Percentiles rank a stretch among this genome's conserved stretches.
These are phyloP conservation scores for Penicillium goetzii DNA, from an alignment of 495 filamentous ascomycete genomes.

Conservation along the genomic window DNA sequence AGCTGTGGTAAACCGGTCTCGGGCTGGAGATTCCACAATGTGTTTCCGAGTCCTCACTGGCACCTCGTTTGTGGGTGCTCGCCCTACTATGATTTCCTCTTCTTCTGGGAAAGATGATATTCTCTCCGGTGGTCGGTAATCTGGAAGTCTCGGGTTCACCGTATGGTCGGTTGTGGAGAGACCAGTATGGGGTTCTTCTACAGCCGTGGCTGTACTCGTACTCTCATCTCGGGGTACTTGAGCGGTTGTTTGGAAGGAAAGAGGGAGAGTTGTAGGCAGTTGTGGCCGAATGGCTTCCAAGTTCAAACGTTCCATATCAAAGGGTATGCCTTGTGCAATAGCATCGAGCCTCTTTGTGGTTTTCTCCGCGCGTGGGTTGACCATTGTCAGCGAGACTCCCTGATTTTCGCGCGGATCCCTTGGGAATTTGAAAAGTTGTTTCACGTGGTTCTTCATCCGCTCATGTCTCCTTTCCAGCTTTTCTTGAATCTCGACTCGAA, in stretches of 20 bases:
- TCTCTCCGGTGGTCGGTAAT: not conserved
- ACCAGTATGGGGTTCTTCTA: not conserved
- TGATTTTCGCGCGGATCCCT: constrained; percentile 16
- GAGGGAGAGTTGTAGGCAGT: constrained; percentile 7
- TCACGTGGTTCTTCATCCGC: constrained; percentile 8
- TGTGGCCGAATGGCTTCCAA: constrained; percentile 9
- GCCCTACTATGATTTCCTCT: not conserved
- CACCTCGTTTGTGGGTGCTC: not conserved
- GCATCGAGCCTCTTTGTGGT: constrained; percentile 19
- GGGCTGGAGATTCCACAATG: not conserved
- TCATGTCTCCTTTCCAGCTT: constrained; percentile 15
- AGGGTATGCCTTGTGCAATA: constrained; percentile 12
- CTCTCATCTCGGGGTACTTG: not conserved
- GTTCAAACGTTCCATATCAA: constrained; percentile 13
- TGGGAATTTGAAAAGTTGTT: constrained; percentile 7
- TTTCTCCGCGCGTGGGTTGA: constrained; percentile 10
- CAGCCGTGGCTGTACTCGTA: not conserved
- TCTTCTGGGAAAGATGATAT: not conserved
- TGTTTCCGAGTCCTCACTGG: not conserved
- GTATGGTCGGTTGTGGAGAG: not conserved
- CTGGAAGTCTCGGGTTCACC: not conserved
- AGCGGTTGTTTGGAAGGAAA: constrained; percentile 7
- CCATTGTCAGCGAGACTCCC: constrained; percentile 14
- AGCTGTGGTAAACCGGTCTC: not conserved
- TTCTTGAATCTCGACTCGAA: constrained; percentile 36